Base-by-base conservation (phyloP, 2,329 filamentous ascomycete species). In the Plenodomus biglobosus region DNA sequence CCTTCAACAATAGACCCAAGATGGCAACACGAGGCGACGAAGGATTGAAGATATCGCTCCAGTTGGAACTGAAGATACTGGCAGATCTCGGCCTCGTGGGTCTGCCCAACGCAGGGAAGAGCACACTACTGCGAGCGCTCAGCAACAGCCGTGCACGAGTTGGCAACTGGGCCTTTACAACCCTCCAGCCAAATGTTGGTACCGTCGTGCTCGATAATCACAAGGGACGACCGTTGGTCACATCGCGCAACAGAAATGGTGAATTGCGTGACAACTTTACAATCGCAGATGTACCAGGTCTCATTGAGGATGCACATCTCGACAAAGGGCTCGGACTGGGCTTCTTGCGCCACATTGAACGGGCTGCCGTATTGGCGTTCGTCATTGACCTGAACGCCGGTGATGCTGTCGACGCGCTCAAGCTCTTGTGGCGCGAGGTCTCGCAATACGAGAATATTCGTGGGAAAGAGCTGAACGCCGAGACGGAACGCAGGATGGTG, bases 91-190 rank as follows among this genome's bases (percentile, higher is more conserved):
- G 94, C 0, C 80, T 99, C 2, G 94, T 99, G 15, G 94, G 94
- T 1, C 82, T 97, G 15, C 94, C 94, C 1, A 99, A 99, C 69
- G 94, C 92, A 3, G 94, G 94, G 8, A 99, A 99, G 74, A 95
- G 89, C 68, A 97, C 94, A 0, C 80, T 99, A 1, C 80, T 97
- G 15, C 85, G 94, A 16, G 86, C 92, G 2, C 76, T 99, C 61
- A 95, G 86, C 62, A 92, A 92, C 70, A 95, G 89, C 68, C 86
- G 91, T 50, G 90, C 94, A 1, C 84, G 94, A 34, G 85, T 99
- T 3, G 94, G 94, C 35, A 86, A 88, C 69, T 99, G 94, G 94
- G 92, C 91, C 8, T 99, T 99, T 70, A 99, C 94, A 2, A 99
- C 94, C 0, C 79, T 99, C 8, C 87, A 92, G 59, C 94, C 94